Evolutionary conservation across 345 rosid species (phyloP).

Genomic region (rapeseed (Brassica napus)): DNA sequence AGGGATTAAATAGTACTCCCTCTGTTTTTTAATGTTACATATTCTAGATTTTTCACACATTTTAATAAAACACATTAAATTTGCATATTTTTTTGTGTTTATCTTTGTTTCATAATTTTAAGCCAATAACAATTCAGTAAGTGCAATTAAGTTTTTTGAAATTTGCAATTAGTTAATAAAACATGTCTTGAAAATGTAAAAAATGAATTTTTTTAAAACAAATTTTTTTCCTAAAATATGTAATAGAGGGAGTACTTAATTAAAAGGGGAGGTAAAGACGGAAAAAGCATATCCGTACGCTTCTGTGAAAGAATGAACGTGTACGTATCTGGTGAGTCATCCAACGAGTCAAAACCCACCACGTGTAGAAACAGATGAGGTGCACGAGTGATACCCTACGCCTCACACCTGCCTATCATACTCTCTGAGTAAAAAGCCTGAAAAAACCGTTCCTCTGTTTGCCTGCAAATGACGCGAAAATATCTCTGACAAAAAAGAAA

Average conservation of each 20-base stretch:
- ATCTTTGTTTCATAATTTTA: too few relatives aligned
- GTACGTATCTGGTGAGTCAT: conserved; percentile 29
- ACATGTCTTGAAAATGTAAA: too few relatives aligned
- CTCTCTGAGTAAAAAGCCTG: conserved; percentile 13
- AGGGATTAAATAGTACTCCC: conserved; percentile 5
- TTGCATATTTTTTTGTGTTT: too few relatives aligned
- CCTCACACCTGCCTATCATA: conserved; percentile 36
- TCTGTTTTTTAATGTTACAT: too few relatives aligned
- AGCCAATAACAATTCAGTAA: too few relatives aligned
- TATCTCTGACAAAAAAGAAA: neutral
- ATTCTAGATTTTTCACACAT: too few relatives aligned
- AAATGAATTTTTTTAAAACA: too few relatives aligned
- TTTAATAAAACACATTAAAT: too few relatives aligned
- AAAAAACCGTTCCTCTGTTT: conserved; percentile 45
- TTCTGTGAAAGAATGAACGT: neutral
- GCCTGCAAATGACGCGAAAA: conserved; percentile 62
- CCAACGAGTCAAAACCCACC: conserved; percentile 14
- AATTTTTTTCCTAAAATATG: too few relatives aligned
- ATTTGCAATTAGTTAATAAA: too few relatives aligned
- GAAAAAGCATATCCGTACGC: conserved; percentile 23
- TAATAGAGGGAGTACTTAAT: too few relatives aligned
- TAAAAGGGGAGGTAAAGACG: neutral
- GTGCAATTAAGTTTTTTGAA: too few relatives aligned
- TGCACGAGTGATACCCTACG: conserved; percentile 38
- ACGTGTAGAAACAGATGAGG: conserved; percentile 32